Evolutionary conservation across 2,329 filamentous ascomycete genomes (phyloP).

Genomic region (Stagonosporopsis tanaceti): DNA sequence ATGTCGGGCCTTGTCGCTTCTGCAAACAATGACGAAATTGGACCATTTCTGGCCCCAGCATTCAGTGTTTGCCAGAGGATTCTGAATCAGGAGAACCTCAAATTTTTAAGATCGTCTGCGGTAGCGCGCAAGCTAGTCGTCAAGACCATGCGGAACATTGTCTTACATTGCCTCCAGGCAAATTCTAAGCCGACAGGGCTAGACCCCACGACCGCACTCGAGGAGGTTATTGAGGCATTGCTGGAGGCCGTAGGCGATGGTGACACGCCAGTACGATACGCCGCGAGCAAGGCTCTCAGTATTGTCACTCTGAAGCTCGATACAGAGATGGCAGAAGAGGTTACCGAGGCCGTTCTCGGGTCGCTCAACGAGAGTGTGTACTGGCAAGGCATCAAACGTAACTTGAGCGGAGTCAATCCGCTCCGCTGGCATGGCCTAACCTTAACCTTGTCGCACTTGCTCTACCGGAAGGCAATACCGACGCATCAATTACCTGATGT

Average conservation of each 20-base stretch:
- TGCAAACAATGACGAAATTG: slow-evolving; percentile 77
- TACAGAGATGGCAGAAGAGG: slow-evolving; percentile 80
- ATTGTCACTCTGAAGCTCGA: slow-evolving; percentile 83
- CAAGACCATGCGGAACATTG: slow-evolving; percentile 81
- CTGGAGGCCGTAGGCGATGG: slow-evolving; percentile 82
- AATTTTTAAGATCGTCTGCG: slow-evolving; percentile 74
- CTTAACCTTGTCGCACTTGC: slow-evolving; percentile 82
- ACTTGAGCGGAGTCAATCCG: slow-evolving; percentile 79
- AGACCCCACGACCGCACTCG: slow-evolving; percentile 60
- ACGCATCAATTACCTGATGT: slow-evolving; percentile 74
- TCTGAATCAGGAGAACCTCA: slow-evolving; percentile 58
- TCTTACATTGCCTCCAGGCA: slow-evolving; percentile 68
- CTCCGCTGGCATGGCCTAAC: slow-evolving; percentile 93
- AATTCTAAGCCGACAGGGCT: slow-evolving; percentile 39
- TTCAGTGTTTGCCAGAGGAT: slow-evolving; percentile 71
- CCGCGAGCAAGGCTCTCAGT: slow-evolving; percentile 91
- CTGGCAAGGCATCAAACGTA: slow-evolving; percentile 61
- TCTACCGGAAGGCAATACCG: slow-evolving; percentile 85
- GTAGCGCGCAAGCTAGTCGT: slow-evolving; percentile 82
- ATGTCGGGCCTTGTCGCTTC: slow-evolving; percentile 77
- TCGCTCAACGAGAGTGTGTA: slow-evolving; percentile 69
- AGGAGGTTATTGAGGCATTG: slow-evolving; percentile 82
- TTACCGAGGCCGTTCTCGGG: slow-evolving; percentile 85
- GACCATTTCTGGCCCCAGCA: slow-evolving; percentile 69
- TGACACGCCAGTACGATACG: slow-evolving; percentile 88